A percentile compares a stretch with the other conserved stretches of the same genome.
phyloP scores from a whole-genome alignment of 2,329 filamentous ascomycete species.

The Rhynchosporium agropyri region DNA sequence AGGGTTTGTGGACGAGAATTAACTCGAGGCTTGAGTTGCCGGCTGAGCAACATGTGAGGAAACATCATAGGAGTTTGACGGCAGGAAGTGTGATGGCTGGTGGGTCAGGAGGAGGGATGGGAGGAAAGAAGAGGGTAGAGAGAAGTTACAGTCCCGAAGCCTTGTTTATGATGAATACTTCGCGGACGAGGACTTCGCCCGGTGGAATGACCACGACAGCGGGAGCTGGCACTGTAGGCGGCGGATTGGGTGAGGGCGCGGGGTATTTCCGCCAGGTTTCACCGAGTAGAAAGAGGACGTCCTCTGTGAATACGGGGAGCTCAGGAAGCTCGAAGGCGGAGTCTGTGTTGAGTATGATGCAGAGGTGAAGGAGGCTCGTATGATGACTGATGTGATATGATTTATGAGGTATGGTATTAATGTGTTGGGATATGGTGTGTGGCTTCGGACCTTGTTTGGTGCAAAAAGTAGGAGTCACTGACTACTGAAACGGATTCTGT shows the following conservation, averaged over 20 bases:
- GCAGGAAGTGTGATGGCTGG: conserved; percentile 32
- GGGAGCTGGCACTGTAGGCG: conserved; percentile 52
- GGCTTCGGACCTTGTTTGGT: background rate
- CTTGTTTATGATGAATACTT: conserved; percentile 47
- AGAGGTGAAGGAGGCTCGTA: conserved; percentile 21
- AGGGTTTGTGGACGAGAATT: conserved; percentile 53
- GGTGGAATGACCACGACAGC: conserved; percentile 29
- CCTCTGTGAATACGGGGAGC: conserved; percentile 21
- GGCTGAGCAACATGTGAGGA: conserved; percentile 44
- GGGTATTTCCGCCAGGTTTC: conserved; percentile 32
- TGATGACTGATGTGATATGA: conserved; percentile 7
- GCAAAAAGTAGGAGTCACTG: background rate
- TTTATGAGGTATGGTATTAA: conserved; percentile 12
- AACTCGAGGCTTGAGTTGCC: conserved; percentile 56
- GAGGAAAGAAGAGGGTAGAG: conserved; percentile 22
- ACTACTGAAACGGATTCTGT: background rate
- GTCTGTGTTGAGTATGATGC: conserved; percentile 36
- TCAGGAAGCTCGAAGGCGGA: conserved; percentile 36
- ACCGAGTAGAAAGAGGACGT: conserved; percentile 24
- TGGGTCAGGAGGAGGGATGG: too few species aligned
- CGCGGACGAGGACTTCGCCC: conserved; percentile 53
- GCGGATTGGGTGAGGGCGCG: conserved; percentile 19
- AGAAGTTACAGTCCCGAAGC: conserved; percentile 41
- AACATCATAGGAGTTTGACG: conserved; percentile 49
- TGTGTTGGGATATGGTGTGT: conserved; percentile 1